Conservation (phyloP, 345 rosid species). For the Linum usitatissimum region DNA sequence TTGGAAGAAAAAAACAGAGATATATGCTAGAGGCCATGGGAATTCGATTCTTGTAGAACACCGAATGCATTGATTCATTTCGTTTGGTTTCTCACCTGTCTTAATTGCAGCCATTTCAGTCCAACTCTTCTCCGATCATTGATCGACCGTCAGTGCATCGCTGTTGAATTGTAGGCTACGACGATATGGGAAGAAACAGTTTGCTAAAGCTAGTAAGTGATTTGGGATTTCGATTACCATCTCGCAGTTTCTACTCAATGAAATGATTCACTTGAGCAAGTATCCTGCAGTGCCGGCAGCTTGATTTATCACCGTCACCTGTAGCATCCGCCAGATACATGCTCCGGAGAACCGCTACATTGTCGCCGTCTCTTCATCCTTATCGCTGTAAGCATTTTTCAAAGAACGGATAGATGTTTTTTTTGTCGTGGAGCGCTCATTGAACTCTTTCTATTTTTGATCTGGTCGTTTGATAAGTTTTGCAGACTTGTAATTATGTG, state of each 20-base stretch:
- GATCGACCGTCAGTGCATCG: background rate
- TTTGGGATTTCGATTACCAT: background rate
- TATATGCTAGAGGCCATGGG: background rate
- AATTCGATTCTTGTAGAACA: slow-evolving; percentile 16
- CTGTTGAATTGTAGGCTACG: background rate
- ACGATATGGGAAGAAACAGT: slow-evolving; percentile 38
- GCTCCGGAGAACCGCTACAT: slow-evolving; percentile 13
- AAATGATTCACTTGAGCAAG: background rate
- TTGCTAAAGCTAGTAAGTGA: slow-evolving; percentile 41
- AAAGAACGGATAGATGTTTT: background rate
- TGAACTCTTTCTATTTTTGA: slow-evolving; percentile 1
- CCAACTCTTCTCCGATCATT: background rate
- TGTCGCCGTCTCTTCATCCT: slow-evolving; percentile 12
- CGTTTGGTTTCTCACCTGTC: background rate
- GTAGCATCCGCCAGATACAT: slow-evolving; percentile 20
- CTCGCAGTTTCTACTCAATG: background rate
- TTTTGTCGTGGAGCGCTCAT: background rate
- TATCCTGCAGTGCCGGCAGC: slow-evolving; percentile 42
- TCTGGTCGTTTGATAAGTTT: slow-evolving; percentile 18
- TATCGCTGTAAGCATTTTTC: slow-evolving; percentile 30
- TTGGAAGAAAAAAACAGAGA: background rate
- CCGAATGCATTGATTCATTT: slow-evolving; percentile 1
- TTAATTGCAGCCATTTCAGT: background rate
- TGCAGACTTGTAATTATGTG: slow-evolving; percentile 25
- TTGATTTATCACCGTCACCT: slow-evolving; percentile 23